Percentiles rank a stretch among this genome's conserved stretches.
phyloP scores from a whole-genome alignment of 1,284 basidiomycete species.

The Leccinum variabile region DNA sequence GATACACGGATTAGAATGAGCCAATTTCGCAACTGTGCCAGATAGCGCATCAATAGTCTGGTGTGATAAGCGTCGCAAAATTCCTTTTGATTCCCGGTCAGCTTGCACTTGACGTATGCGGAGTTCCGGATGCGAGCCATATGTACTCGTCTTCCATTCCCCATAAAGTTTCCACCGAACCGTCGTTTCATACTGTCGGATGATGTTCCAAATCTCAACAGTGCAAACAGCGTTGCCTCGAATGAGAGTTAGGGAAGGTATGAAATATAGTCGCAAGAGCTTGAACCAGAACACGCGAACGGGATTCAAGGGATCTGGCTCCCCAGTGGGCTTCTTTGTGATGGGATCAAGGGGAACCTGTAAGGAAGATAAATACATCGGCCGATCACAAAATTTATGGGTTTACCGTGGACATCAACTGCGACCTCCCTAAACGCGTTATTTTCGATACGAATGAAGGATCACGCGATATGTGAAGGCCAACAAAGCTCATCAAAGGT shows the following conservation, averaged over 20 bases:
- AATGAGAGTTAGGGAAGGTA: conserved; percentile 87
- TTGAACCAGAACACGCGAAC: conserved; percentile 77
- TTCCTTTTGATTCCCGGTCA: conserved; percentile 76
- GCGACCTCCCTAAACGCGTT: conserved; percentile 54
- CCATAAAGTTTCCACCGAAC: conserved; percentile 90
- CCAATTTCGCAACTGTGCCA: conserved; percentile 90
- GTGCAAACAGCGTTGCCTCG: conserved; percentile 84
- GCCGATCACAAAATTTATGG: conserved; percentile 32
- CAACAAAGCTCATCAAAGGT: conserved; percentile 74
- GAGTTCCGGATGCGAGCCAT: conserved; percentile 72
- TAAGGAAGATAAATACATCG: conserved; percentile 10
- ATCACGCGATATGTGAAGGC: conserved; percentile 75
- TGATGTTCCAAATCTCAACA: conserved; percentile 85
- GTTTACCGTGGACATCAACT: conserved; percentile 46
- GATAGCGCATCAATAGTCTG: conserved; percentile 81
- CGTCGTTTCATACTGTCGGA: conserved; percentile 76
- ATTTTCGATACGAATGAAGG: conserved; percentile 63
- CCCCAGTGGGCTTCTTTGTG: conserved; percentile 54
- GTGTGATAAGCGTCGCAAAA: conserved; percentile 80
- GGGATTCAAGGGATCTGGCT: conserved; percentile 55
- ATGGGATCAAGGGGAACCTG: conserved; percentile 52
- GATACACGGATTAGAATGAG: conserved; percentile 91
- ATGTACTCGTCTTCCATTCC: conserved; percentile 85
- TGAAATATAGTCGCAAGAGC: conserved; percentile 76
- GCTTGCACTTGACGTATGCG: conserved; percentile 70